Conservation (phyloP, 495 filamentous ascomycete genomes). For the Podospora conica region DNA sequence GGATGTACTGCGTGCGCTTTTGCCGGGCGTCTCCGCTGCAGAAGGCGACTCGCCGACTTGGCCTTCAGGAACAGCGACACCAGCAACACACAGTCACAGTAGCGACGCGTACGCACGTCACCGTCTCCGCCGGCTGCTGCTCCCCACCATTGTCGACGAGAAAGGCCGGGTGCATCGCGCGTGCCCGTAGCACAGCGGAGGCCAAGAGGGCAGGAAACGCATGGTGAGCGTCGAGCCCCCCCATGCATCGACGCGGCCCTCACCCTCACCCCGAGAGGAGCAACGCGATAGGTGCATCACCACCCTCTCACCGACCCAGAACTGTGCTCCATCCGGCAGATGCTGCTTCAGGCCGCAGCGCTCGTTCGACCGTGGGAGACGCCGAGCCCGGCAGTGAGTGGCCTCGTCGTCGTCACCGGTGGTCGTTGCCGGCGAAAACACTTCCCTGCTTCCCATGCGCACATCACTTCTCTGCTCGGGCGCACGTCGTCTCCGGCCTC, state of each 20-base stretch:
- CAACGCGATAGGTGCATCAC: constrained; percentile 1
- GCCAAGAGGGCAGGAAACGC: constrained; percentile 2
- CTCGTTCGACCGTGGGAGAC: neutral
- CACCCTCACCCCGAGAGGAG: neutral
- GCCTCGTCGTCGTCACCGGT: neutral
- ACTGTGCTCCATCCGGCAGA: constrained; percentile 2
- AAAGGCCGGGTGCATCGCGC: constrained; percentile 3
- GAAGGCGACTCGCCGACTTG: neutral
- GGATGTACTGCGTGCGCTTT: too few relatives aligned
- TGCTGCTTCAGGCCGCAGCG: constrained; percentile 2
- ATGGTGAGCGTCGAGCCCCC: constrained; percentile 3
- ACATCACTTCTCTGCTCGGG: neutral
- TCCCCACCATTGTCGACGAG: neutral
- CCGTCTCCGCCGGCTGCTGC: neutral
- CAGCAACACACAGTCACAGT: too few relatives aligned
- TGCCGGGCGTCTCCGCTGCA: neutral
- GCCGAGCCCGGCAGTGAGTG: neutral
- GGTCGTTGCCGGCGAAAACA: neutral
- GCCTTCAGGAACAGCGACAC: neutral
- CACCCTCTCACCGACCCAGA: neutral
- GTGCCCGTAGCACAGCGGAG: constrained; percentile 11
- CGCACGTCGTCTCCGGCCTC: too few relatives aligned
- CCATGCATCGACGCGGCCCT: constrained; percentile 1
- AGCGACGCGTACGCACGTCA: constrained; percentile 9
- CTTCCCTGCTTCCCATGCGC: neutral